Conservation (phyloP, 2,329 filamentous ascomycete species). For the Conoideocrella luteorostrata region DNA sequence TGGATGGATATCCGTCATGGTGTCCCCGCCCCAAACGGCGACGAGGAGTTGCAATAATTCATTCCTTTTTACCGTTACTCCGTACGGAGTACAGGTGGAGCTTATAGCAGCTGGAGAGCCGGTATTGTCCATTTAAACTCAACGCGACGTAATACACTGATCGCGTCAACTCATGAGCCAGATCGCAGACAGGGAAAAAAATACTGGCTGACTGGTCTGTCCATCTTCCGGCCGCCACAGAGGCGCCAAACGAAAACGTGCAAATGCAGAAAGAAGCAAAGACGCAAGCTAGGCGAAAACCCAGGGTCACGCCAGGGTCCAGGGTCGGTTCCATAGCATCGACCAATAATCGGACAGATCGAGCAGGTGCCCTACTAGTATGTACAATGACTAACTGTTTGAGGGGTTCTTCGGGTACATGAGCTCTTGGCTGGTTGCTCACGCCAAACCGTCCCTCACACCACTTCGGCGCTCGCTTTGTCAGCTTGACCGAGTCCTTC, state of each 20-base stretch:
- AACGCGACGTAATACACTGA: no score
- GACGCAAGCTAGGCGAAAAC: constrained; percentile 3
- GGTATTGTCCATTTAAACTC: no score
- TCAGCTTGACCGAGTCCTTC: no score
- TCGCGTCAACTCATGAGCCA: no score
- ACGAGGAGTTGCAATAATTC: no score
- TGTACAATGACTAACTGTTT: constrained; percentile 5
- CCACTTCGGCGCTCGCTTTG: constrained; percentile 2
- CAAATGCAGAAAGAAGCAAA: background rate
- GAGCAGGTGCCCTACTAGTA: constrained; percentile 13
- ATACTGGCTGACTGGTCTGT: no score
- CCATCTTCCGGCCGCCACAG: no score
- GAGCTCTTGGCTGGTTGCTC: background rate
- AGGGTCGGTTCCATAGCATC: constrained; percentile 11
- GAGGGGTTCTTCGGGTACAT: constrained; percentile 8
- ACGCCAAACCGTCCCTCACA: constrained; percentile 2
- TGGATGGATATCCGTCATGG: no score
- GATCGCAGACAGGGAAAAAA: background rate
- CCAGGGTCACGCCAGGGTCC: constrained; percentile 23
- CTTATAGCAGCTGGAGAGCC: no score
- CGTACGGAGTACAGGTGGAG: no score
- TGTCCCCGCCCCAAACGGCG: no score
- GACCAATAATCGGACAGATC: constrained; percentile 33
- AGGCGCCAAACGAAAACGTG: background rate
- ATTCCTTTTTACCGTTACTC: no score